Base-by-base conservation (phyloP, 345 rosid genomes). In the Moricandia arvensis region DNA sequence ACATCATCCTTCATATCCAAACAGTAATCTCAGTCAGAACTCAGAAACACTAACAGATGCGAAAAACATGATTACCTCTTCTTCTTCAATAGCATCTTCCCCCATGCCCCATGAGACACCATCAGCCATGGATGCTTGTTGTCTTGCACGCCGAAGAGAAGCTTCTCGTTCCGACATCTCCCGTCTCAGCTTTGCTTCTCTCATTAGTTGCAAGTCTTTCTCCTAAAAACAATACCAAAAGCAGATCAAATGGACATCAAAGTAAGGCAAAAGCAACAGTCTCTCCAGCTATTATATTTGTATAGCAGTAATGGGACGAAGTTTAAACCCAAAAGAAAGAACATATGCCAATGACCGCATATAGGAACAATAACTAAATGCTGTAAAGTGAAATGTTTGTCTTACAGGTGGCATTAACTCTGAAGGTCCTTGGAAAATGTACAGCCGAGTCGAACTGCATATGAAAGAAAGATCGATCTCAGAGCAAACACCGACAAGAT, bases 81-180 rank as follows among this genome's bases (percentile, higher is more conserved):
- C 90, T 82, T 92, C 99, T 86, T 92, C 97, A 78, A 92, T 69
- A 66, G 96, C 99, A 88, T 92, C 99, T 83, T 95, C 99, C 77
- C n/a, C 96, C 93, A 95, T 95, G 68, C 98, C 99, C 98, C 99
- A 95, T 59, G 97, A 95, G 83, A 90, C 82, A 81, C 99, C 99
- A 81, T 95, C 97, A 51, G 90, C 89, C 85, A 89, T 86, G 77
- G n/a, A 82, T 60, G 93, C 90, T 65, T 89, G 93, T 61, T 75
- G 71, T 71, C 86, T 90, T 64, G 98, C 99, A 72, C 97, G 88
- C 64, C n/a, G 87, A 78, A 92, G 90, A 76, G 99, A 95, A 63
- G 93, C 88, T 85, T 90, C 96, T 27, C 83, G 88, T 75, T 92
- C 99, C 21, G 81, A 72, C 83, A 89, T 79, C 64, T 80, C 86